Conservation (phyloP, 1,139 yeast species). For the Blastobotrys serpentis region DNA sequence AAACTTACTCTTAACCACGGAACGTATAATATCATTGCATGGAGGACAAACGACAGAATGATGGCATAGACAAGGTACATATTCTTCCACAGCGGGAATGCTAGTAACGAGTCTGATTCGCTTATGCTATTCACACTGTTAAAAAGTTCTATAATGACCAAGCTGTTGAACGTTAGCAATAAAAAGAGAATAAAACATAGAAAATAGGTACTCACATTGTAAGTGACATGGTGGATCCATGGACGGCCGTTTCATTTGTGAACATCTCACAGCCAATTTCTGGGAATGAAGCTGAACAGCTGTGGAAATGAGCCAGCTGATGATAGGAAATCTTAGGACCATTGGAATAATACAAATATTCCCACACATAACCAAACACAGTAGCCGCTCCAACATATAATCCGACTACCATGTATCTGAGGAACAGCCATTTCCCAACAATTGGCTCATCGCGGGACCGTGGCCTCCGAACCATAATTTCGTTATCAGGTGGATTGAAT, state of each 20-base stretch:
- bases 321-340: conserved; percentile 41
- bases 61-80: conserved; percentile 41
- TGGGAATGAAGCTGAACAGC: conserved; percentile 34
- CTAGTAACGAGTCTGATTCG: conserved; percentile 41
- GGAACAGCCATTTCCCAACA: conserved; percentile 41
- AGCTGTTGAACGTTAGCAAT: conserved; percentile 6
- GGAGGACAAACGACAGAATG: conserved; percentile 38
- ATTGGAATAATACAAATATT: conserved; percentile 37
- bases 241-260: conserved; percentile 25
- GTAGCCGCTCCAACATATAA: conserved; percentile 44
- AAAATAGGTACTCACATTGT: conserved; percentile 28
- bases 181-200: not conserved
- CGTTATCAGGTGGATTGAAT: conserved; percentile 39
- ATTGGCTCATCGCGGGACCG: conserved; percentile 40
- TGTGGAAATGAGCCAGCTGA: conserved; percentile 41
- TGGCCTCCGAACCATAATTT: conserved; percentile 37
- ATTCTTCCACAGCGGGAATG: conserved; percentile 43
- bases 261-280: conserved; percentile 31
- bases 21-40: conserved; percentile 38
- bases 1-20: conserved; percentile 25
- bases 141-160: conserved; percentile 45
- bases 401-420: conserved; percentile 43
- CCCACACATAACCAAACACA: conserved; percentile 46
- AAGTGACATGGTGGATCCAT: conserved; percentile 43
- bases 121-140: conserved; percentile 44